Evolutionary conservation across 768 basidiomycete genomes (phyloP).

Genomic region (Trametes cinnabarina): DNA sequence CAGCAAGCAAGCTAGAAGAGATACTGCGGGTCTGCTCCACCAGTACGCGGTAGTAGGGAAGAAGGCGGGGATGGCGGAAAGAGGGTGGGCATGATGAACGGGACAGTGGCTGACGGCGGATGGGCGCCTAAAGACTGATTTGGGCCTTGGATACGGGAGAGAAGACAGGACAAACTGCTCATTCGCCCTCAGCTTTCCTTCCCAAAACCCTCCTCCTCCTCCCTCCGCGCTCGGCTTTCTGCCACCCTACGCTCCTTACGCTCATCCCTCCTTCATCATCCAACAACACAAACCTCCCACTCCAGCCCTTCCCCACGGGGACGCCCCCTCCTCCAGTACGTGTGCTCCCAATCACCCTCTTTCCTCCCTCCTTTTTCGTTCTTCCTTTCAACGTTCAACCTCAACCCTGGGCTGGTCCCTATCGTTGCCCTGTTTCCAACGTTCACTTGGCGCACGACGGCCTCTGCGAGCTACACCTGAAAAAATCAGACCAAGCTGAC

Average conservation of each 20-base stretch:
- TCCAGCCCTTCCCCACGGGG: neutral
- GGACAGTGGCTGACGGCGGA: neutral
- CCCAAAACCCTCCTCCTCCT: neutral
- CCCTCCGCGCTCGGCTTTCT: neutral
- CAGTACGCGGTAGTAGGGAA: too few species aligned
- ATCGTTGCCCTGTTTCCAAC: neutral
- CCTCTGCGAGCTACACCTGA: neutral
- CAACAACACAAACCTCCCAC: conserved; percentile 4
- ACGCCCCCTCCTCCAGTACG: conserved; percentile 19
- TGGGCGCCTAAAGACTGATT: conserved; percentile 14
- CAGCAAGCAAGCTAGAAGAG: too few species aligned
- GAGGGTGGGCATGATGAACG: neutral
- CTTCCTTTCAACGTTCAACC: neutral
- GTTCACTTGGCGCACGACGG: neutral
- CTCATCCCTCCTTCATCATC: conserved; percentile 9
- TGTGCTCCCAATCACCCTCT: too few species aligned
- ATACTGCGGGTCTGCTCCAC: too few species aligned
- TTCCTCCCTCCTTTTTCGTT: neutral
- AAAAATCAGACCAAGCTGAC: conserved; percentile 1
- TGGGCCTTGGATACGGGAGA: conserved; percentile 17
- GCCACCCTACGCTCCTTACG: conserved; percentile 20
- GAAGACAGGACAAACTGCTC: too few species aligned
- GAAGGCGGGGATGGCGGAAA: too few species aligned
- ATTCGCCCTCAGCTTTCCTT: too few species aligned
- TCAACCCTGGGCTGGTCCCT: conserved; percentile 17